Base-by-base conservation (phyloP, 2,329 filamentous ascomycete genomes). In the Phialemonium atrogriseum region DNA sequence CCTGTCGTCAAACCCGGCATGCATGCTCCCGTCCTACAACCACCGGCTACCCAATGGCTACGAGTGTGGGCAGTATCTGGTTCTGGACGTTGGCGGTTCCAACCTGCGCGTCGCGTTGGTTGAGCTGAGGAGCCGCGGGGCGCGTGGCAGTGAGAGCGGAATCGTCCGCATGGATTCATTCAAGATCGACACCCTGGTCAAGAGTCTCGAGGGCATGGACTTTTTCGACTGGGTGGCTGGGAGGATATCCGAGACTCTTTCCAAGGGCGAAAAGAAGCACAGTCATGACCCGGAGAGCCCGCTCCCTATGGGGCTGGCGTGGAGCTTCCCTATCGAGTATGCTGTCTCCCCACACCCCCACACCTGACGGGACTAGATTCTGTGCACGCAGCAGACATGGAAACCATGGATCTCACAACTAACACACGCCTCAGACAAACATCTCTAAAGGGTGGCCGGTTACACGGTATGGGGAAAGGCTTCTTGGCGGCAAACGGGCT, bases 171-270 rank as follows among this genome's bases (percentile, higher is more conserved):
- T 71, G 43, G 60, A 60, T 33, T 66, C 62, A 27, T 78, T 73
- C 52, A 66, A 62, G 45, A 80, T 81, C 43, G 64, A 61, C 33
- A 62, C 60, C 17, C 54, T 63, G 13, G 58, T 79, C 32, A 79
- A 75, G 52, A 56, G 59, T 35, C 59, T 80, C 1, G 60, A 68
- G 38, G 77, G 77, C 11, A 65, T 67, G 43, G 60, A 54, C 1
- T 80, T 82, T 46, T 83, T 82, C 42, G 66, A 77, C 48, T 83
- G 78, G 78, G 77, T 82, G 67, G 77, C 76, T 1, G 59, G 62
- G 24, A 67, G 64, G 40, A 77, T 81, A 43, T 50, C 59, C 31
- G 68, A 78, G 29, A 75, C 73, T 2, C 55, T 81, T 9, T 53
- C 58, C 6, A 57, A 58, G 25, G 65, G 63, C 12, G 46, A 59